These are phyloP conservation scores for Gliomastix tumulicola DNA, from an alignment of 2,329 filamentous ascomycete species.

Conservation along the genomic window DNA sequence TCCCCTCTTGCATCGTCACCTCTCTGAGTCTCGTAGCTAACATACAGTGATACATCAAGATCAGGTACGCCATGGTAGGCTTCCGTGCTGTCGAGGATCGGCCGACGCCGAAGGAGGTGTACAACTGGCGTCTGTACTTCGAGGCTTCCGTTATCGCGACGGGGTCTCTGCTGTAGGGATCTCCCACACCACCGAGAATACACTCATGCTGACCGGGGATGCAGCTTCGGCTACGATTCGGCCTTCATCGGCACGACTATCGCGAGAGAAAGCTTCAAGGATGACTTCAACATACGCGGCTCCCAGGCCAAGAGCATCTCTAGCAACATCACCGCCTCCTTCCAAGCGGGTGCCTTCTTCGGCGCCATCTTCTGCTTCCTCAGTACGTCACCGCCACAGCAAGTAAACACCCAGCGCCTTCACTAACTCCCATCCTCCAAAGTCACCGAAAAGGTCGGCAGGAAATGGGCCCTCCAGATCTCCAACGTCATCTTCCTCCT, in stretches of 20 bases:
- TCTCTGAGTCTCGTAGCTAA: background rate
- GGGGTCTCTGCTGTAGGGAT: slow-evolving; percentile 31
- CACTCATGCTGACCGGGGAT: slow-evolving; percentile 1
- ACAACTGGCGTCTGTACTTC: slow-evolving; percentile 43
- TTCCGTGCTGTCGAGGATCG: slow-evolving; percentile 44
- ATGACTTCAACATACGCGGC: slow-evolving; percentile 25
- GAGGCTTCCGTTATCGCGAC: slow-evolving; percentile 40
- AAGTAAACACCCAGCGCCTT: background rate
- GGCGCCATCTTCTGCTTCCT: slow-evolving; percentile 41
- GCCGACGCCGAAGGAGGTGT: slow-evolving; percentile 47
- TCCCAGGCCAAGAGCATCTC: slow-evolving; percentile 21
- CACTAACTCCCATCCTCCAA: background rate
- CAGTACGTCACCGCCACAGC: too few relatives aligned
- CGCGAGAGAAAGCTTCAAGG: slow-evolving; percentile 36
- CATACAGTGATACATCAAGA: too few relatives aligned
- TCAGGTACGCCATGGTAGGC: background rate
- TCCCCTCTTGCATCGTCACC: background rate
- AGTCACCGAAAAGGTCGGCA: slow-evolving; percentile 40
- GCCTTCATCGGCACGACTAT: slow-evolving; percentile 50
- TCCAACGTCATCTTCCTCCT: slow-evolving; percentile 35
- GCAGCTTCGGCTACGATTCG: slow-evolving; percentile 43
- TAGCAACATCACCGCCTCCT: slow-evolving; percentile 37
- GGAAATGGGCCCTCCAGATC: slow-evolving; percentile 41
- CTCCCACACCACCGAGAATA: background rate
- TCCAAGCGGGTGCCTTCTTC: slow-evolving; percentile 45